Evolutionary conservation across 805 yeast genomes (phyloP).

Genomic region (Pichia scutulata): DNA sequence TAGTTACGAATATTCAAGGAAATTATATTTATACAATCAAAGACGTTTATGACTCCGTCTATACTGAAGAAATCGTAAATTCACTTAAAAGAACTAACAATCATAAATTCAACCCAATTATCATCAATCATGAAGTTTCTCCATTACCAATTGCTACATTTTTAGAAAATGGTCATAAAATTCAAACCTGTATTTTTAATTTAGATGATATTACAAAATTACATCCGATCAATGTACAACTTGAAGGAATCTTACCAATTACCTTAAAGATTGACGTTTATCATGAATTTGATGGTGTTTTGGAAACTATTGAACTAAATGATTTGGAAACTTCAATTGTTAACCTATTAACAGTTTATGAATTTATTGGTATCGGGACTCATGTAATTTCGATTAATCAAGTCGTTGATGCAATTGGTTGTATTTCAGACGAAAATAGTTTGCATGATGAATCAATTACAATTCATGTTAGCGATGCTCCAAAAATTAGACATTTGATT

Average conservation of each 20-base stretch:
- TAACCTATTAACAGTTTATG: slow-evolving; percentile 37
- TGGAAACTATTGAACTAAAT: slow-evolving; percentile 38
- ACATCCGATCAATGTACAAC: slow-evolving; percentile 47
- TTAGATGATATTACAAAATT: slow-evolving; percentile 22
- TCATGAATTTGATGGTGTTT: slow-evolving; percentile 52
- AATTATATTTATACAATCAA: slow-evolving; percentile 51
- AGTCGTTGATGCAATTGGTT: slow-evolving; percentile 64
- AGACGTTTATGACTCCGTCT: slow-evolving; percentile 59
- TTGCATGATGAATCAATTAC: slow-evolving; percentile 17
- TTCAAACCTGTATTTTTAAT: slow-evolving; percentile 26
- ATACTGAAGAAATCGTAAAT: slow-evolving; percentile 35
- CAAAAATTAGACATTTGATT: slow-evolving; percentile 44
- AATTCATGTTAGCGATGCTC: slow-evolving; percentile 71
- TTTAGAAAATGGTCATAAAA: slow-evolving; percentile 9
- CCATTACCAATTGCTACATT: slow-evolving; percentile 50
- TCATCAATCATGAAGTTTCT: slow-evolving; percentile 45
- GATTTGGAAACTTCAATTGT: slow-evolving; percentile 33
- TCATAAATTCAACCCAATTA: slow-evolving; percentile 28
- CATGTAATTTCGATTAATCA: slow-evolving; percentile 53
- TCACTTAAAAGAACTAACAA: slow-evolving; percentile 17
- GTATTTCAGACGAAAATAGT: slow-evolving; percentile 40
- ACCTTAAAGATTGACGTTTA: slow-evolving; percentile 47
- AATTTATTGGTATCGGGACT: slow-evolving; percentile 57
- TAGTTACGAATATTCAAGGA: slow-evolving; percentile 45
- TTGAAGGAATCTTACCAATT: slow-evolving; percentile 70